Conservation (phyloP, 140 eudicot genomes). For the Anethum foeniculum region DNA sequence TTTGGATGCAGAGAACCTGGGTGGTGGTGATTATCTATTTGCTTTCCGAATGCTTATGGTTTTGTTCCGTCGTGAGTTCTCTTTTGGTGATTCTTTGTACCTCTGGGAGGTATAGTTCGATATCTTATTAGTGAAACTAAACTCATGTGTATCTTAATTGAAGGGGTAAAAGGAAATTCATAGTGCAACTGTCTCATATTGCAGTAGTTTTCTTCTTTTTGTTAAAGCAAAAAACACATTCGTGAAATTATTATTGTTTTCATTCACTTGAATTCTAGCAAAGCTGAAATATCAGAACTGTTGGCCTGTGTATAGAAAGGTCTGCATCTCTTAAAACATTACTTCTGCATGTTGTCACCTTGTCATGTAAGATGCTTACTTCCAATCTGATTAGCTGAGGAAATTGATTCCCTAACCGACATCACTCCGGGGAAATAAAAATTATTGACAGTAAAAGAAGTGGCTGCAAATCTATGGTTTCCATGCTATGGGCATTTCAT, state of each 20-base stretch:
- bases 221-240: not conserved
- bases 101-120: slow-evolving; percentile 78
- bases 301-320: not conserved
- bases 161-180: not conserved
- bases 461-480: not conserved
- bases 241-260: not conserved
- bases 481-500: not conserved
- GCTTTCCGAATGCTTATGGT: slow-evolving; percentile 99
- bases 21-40: slow-evolving; percentile 92
- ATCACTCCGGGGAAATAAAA: not conserved
- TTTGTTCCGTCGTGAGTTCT: slow-evolving; percentile 81
- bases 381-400: not conserved
- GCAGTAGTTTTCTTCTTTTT: not conserved
- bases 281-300: not conserved
- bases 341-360: not conserved
- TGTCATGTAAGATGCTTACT: not conserved
- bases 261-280: not conserved
- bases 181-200: not conserved
- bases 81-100: slow-evolving; percentile 84
- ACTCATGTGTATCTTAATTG: not conserved
- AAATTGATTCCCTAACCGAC: not conserved
- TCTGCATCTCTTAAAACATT: not conserved
- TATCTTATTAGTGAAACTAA: not conserved
- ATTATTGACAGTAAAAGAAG: not conserved
- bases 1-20: slow-evolving; percentile 60